Evolutionary conservation across 495 filamentous ascomycete species (phyloP).

Genomic region (Recurvomyces mirabilis): DNA sequence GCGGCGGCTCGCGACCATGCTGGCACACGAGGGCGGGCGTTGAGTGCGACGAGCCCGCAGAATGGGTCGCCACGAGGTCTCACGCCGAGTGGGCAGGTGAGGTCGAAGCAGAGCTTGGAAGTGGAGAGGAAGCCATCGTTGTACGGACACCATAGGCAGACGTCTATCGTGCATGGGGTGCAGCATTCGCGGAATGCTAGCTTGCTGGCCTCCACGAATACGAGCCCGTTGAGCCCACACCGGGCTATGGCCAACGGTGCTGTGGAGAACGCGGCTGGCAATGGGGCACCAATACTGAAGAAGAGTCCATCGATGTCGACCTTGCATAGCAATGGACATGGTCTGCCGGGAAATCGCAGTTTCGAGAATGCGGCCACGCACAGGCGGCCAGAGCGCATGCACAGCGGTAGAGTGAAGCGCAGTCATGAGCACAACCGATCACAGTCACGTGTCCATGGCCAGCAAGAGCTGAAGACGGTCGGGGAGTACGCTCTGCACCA

Average conservation of each 20-base stretch:
- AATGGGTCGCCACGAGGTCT: constrained; percentile 25
- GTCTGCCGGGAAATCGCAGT: not conserved
- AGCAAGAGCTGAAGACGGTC: constrained; percentile 73
- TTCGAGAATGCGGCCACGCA: constrained; percentile 2
- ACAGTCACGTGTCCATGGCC: constrained; percentile 60
- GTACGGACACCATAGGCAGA: constrained; percentile 86
- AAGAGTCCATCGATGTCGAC: constrained; percentile 20
- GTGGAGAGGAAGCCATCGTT: constrained; percentile 59
- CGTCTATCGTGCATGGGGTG: constrained; percentile 87
- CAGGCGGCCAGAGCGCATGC: constrained; percentile 49
- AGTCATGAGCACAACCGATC: constrained; percentile 70
- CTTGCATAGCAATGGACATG: constrained; percentile 7
- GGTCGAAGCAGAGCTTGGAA: constrained; percentile 26
- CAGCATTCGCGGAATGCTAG: constrained; percentile 87
- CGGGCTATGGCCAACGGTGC: constrained; percentile 10
- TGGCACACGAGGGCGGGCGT: constrained; percentile 27
- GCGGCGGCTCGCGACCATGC: constrained; percentile 24
- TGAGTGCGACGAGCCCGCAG: constrained; percentile 22
- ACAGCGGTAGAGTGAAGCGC: constrained; percentile 53
- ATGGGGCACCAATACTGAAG: constrained; percentile 7
- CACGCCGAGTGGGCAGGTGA: constrained; percentile 21
- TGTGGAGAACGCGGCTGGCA: not conserved
- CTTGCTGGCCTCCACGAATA: constrained; percentile 51
- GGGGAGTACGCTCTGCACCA: constrained; percentile 96
- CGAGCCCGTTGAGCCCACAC: constrained; percentile 66